These are phyloP conservation scores for Nicotiana noctiflora DNA, from an alignment of 257 asterid genomes.

Conservation along the genomic window DNA sequence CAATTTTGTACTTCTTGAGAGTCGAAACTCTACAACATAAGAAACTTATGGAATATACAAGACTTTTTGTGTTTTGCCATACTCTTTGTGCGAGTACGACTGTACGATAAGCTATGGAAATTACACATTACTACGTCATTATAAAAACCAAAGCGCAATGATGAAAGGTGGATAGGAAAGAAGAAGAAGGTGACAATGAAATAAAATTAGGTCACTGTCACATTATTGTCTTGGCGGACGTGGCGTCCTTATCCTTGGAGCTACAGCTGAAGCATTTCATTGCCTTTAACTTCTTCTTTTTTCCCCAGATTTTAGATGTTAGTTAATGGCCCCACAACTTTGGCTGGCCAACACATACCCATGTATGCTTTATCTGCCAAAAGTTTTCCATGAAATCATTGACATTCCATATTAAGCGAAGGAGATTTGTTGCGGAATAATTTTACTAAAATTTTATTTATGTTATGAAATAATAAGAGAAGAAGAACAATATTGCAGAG, in stretches of 20 bases:
- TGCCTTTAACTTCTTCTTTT: no score
- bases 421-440: no score
- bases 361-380: background rate
- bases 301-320: background rate
- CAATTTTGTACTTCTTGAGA: no score
- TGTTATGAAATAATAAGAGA: no score
- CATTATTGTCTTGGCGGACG: background rate
- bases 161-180: background rate
- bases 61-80: background rate
- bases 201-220: background rate
- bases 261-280: background rate
- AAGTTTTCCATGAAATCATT: background rate
- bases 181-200: background rate
- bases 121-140: background rate
- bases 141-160: background rate
- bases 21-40: no score
- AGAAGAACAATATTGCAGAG: no score
- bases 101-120: background rate
- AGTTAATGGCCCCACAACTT: background rate
- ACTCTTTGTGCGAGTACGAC: background rate
- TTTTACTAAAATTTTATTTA: no score
- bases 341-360: background rate
- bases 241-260: background rate
- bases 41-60: no score
- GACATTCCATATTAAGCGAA: background rate